Conservation (phyloP, 371 early-diverging fungal species). For the Mortierella sp. region DNA sequence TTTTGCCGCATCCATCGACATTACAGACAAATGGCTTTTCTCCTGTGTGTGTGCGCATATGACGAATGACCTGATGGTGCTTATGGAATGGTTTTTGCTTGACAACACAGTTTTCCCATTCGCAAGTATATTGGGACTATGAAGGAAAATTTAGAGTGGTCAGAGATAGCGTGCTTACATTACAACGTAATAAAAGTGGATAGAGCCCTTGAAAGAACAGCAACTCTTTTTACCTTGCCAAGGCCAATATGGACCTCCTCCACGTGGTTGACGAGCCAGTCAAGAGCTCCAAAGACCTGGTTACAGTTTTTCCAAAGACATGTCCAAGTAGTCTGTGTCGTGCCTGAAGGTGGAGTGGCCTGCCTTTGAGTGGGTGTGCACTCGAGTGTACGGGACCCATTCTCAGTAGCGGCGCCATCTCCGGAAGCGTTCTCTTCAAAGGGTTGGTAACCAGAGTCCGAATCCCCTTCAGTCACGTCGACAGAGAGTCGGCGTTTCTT, state of each 20-base stretch:
- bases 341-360: constrained; percentile 12
- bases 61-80: constrained; percentile 22
- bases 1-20: constrained; percentile 53
- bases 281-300: constrained; percentile 32
- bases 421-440: constrained; percentile 19
- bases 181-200: background rate
- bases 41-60: constrained; percentile 56
- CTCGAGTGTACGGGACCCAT: constrained; percentile 3
- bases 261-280: constrained; percentile 1
- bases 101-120: constrained; percentile 11
- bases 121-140: constrained; percentile 8
- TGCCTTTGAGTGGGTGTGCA: constrained; percentile 6
- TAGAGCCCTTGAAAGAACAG: background rate
- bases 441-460: constrained; percentile 21
- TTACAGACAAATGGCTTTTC: constrained; percentile 56
- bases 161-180: background rate
- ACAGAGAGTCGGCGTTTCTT: constrained; percentile 46
- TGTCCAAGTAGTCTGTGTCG: constrained; percentile 49
- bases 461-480: constrained; percentile 34
- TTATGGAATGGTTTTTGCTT: constrained; percentile 12
- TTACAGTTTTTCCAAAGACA: constrained; percentile 53
- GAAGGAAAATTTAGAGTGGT: background rate
- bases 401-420: constrained; percentile 4
- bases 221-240: constrained; percentile 9
- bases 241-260: constrained; percentile 38